Base-by-base conservation (phyloP, 306 rosid genomes). In the Dicorynia guianensis region DNA sequence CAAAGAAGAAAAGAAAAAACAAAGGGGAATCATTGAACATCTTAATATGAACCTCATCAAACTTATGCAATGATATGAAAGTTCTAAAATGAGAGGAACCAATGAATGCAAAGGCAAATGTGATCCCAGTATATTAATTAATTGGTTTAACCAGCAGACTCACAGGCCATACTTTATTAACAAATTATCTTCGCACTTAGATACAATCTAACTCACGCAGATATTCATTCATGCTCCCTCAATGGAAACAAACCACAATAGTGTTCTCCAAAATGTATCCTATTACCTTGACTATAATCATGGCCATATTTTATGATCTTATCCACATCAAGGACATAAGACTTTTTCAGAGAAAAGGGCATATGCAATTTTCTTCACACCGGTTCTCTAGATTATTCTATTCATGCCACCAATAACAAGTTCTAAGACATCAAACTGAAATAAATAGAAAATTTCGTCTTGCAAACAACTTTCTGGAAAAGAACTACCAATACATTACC, bases 401-500 rank as follows among this genome's bases (percentile, higher is more conserved):
- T 50, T 14, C 20, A 50, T 64, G 44, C n/a, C 54, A 33, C 53
- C 18, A 55, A 3, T 9, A 50, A 15, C 30, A 25, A 33, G 59
- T 72, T 50, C 44, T 63, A 30, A 9, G 48, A 67, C 53, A 44
- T 62, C 58, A 63, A 72, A 30, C 19, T 59, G 11, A 25, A 3
- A 35, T 43, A 58, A 62, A 74, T n/a, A 38, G 18, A 57, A 69
- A 63, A 13, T 20, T 46, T 44, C 36, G 49, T 50, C 25, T 60
- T 44, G 72, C 58, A 73, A 17, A 69, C 53, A 55, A 63, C 50
- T 36, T 78, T 63, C 44, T 14, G 63, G 18, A 77, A 64, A 17
- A 17, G 50, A 47, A 18, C 36, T 8, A 70, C 50, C 11, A 68
- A 25, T 13, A 63, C 50, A 33, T 67, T 92, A 94, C 98, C 98